phyloP scores from a whole-genome alignment of 176 grass and related monocot genomes.

The Musa schizocarpa region DNA sequence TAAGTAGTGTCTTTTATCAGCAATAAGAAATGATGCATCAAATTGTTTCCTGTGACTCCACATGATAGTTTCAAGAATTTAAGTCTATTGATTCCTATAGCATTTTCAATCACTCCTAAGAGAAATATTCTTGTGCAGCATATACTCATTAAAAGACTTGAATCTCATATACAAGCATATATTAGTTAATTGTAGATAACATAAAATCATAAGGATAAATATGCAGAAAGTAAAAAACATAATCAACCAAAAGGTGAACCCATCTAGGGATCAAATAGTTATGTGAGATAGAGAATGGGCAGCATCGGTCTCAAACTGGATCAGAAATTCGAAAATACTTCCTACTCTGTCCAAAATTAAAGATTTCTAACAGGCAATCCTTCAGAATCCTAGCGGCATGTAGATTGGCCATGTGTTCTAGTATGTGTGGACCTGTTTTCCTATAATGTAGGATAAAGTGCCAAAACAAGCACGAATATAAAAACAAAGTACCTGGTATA shows the following conservation, averaged over 20 bases:
- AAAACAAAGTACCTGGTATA: conserved; percentile 50
- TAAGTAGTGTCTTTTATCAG: conserved; percentile 17
- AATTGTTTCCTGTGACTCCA: neutral
- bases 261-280: neutral
- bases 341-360: neutral
- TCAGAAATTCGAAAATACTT: neutral
- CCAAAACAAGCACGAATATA: neutral
- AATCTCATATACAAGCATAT: no score
- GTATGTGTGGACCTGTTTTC: no score
- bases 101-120: no score
- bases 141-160: no score
- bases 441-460: neutral
- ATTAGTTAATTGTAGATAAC: neutral
- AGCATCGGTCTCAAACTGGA: neutral
- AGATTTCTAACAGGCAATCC: neutral
- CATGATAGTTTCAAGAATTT: neutral
- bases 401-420: neutral
- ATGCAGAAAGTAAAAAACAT: neutral
- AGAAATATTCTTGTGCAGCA: no score
- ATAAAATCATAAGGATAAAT: neutral
- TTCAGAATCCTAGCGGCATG: neutral
- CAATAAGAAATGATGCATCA: neutral
- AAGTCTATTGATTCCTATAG: no score
- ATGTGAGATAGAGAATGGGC: neutral
- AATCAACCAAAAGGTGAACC: neutral